These are phyloP conservation scores for Volvox reticuliferus DNA, from an alignment of 139 green algal species.

Conservation along the genomic window DNA sequence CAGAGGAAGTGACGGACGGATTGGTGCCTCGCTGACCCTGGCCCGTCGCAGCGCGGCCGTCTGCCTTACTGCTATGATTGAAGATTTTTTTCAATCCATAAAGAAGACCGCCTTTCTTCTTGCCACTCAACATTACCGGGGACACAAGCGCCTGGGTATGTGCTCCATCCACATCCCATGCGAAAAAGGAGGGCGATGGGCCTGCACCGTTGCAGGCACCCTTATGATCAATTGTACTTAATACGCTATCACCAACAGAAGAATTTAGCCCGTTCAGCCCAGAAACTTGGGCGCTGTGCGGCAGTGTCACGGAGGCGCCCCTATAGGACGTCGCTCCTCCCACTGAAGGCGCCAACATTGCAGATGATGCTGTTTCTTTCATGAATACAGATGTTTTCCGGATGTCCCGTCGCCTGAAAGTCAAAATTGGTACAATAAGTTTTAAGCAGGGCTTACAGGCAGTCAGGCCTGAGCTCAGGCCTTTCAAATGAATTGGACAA, in stretches of 20 bases:
- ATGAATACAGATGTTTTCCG: too few relatives aligned
- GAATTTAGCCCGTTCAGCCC: background rate
- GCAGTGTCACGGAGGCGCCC: background rate
- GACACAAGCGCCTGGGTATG: background rate
- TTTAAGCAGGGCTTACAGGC: too few relatives aligned
- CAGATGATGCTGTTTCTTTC: too few relatives aligned
- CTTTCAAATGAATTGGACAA: too few relatives aligned
- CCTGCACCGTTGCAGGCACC: background rate
- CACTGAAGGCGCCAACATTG: too few relatives aligned
- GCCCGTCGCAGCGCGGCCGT: background rate
- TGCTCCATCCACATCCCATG: conserved; percentile 6
- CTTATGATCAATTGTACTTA: background rate
- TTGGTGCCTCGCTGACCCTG: background rate
- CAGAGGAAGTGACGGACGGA: background rate
- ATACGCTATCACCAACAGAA: background rate
- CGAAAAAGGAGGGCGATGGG: background rate
- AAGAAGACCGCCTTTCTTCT: conserved; percentile 24
- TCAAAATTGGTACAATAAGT: too few relatives aligned
- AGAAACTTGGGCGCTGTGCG: background rate
- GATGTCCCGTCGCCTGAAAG: too few relatives aligned
- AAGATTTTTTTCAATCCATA: conserved; percentile 30
- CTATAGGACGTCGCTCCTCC: background rate
- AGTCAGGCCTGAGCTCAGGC: too few relatives aligned
- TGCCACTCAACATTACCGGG: background rate
- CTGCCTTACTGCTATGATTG: background rate